Percentiles rank a stretch among this genome's conserved stretches.
Evolutionary conservation across 257 asterid genomes (phyloP).

Genomic region (Solanum virginianum): DNA sequence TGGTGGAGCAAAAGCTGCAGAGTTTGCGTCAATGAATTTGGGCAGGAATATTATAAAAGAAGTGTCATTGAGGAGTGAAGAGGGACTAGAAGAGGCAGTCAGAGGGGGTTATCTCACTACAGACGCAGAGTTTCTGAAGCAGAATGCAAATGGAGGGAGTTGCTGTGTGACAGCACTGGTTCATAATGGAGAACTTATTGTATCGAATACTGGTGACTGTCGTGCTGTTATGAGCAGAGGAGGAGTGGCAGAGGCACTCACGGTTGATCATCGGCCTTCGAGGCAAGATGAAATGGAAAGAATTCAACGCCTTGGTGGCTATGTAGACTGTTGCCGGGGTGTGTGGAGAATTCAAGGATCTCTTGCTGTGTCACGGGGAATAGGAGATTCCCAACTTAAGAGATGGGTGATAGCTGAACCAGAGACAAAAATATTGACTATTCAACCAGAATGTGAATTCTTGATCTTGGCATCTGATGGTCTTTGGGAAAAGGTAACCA

Average conservation of each 20-base stretch:
- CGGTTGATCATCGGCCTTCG: conserved; percentile 66
- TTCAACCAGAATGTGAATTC: conserved; percentile 54
- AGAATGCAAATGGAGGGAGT: conserved; percentile 47
- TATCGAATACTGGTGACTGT: conserved; percentile 80
- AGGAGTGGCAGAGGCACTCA: conserved; percentile 72
- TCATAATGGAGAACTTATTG: conserved; percentile 44
- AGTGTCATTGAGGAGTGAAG: conserved; percentile 24
- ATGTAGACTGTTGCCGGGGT: conserved; percentile 64
- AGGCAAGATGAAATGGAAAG: conserved; percentile 52
- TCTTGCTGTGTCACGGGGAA: conserved; percentile 72
- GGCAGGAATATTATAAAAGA: conserved; percentile 31
- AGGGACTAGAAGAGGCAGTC: conserved; percentile 35
- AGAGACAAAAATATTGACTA: conserved; percentile 29
- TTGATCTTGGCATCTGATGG: conserved; percentile 83
- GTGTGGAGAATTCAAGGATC: conserved; percentile 87
- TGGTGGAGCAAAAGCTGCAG: conserved; percentile 66
- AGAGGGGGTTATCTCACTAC: conserved; percentile 59
- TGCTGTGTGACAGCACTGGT: conserved; percentile 70
- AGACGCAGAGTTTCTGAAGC: conserved; percentile 47
- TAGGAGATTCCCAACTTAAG: conserved; percentile 66
- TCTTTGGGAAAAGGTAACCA: conserved; percentile 64
- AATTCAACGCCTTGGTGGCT: conserved; percentile 61
- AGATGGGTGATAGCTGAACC: conserved; percentile 80
- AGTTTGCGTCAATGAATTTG: conserved; percentile 47
- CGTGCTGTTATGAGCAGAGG: conserved; percentile 70